Evolutionary conservation across 306 rosid genomes (phyloP), one percentile per base, ranked within the genome.

Genomic region (Malus orientalis): DNA sequence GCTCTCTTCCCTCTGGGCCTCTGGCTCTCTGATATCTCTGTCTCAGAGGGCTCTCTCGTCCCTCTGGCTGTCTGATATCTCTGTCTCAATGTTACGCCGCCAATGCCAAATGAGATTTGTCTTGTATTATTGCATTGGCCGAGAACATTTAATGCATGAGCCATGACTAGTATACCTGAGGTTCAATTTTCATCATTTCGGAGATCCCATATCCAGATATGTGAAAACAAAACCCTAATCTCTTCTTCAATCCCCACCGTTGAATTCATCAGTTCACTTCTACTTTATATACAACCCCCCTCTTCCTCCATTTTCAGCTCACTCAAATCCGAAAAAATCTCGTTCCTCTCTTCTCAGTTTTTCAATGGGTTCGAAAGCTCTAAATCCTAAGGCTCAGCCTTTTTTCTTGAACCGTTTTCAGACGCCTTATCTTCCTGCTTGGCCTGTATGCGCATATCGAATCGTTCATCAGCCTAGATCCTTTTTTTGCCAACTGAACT

Each of bases 151-250:
- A 38, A 38, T 38, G 42, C 42, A 38, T 38, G 19, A 15, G 74
- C 38, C 23, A 66, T 42, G 25, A 40, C 67, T 25, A 42, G 33
- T 10, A 47, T 16, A 36, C 66, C 4, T 54, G 22, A 64, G 20
- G 70, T 45, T 63, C 79, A 36, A 62, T 69, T 66, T 73, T 57
- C 80, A 76, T 67, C 70, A 72, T 62, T 72, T 49, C 79, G n/a
- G 66, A 27, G 19, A 67, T n/a, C 7, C 42, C 62, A 27, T 25
- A 30, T 33, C 61, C 63, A 15, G 42, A 38, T 38, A 38, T 7
- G 9, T 38, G 10, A 38, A 38, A 38, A 38, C 10, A 38, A 38
- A 38, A 38, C 42, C 42, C 42, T 38, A 7, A 38, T 38, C 42
- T 38, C 42, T 38, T 38, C 42, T 38, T 38, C 42, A 38, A 38